Conservation (phyloP, 768 basidiomycete species). For the Mycena olivaceomarginata region DNA sequence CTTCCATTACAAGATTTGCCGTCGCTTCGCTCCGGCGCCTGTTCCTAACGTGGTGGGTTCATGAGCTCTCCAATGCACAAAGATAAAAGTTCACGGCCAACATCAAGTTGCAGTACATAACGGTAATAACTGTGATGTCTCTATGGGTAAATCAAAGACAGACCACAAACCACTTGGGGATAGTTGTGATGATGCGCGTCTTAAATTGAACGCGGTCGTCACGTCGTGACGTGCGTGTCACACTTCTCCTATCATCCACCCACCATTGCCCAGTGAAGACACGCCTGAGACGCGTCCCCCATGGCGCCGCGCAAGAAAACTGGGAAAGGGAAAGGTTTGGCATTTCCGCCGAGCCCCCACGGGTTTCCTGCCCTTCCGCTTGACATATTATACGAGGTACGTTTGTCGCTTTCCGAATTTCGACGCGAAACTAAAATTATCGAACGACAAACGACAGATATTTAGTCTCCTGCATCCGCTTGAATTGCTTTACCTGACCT, state of each 20-base stretch:
- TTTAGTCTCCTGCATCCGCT: constrained; percentile 49
- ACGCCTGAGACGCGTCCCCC: no score
- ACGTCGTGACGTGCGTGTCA: not conserved
- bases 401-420: not conserved
- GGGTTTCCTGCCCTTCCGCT: constrained; percentile 24
- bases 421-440: not conserved
- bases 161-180: no score
- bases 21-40: no score
- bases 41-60: no score
- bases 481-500: constrained; percentile 31
- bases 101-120: no score
- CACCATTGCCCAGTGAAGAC: no score
- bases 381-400: constrained; percentile 36
- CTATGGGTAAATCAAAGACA: no score
- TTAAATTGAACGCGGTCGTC: no score
- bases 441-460: constrained; percentile 46
- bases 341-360: constrained; percentile 3
- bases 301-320: constrained; percentile 16
- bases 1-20: not conserved
- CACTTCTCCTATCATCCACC: constrained; percentile 2
- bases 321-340: constrained; percentile 4
- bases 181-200: no score
- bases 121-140: no score
- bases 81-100: no score
- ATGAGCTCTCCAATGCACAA: no score